Base-by-base conservation (phyloP, 129 eudicot genomes). In the Erigeron canadensis region DNA sequence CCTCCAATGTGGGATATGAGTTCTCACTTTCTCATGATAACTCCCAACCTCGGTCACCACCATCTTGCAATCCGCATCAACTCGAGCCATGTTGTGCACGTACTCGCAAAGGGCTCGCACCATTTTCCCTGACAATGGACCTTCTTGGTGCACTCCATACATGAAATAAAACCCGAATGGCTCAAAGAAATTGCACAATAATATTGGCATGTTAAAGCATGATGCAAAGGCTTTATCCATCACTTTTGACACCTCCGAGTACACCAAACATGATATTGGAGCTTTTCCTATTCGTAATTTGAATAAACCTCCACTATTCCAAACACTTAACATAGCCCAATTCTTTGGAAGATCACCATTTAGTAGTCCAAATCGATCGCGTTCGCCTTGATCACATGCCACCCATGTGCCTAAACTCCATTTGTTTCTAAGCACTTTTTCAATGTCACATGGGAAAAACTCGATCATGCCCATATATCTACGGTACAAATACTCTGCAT, bases 251-350 rank as follows among this genome's bases (percentile, higher is more conserved):
- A 70, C 70, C 69, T 77, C 63, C 0, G 74, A 69, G 67, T 81
- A 80, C 15, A 75, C 16, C 59, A 77, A 73, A 64, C 87, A 83
- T 12, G 84, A 73, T 34, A 57, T 48, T n/a, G 82, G 80, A 17
- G 81, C 72, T 48, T 78, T 78, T 83, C 81, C 87, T 9, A 77
- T 67, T 61, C 84, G 79, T 13, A 86, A 12, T 44, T 80, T 86
- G 69, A 86, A 86, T 45, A 86, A 16, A 5, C 75, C 84, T 17
- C 85, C 85, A 19, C 91, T 80, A 43, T 86, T 76, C 91, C 91
- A 86, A 70, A 83, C 91, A n/a, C 87, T 86, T 13, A 83, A 55
- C 82, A 86, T 78, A n/a, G 87, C 91, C 91, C 91, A 86, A 38
- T 77, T 83, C 4, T 70, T 34, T 8, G 90, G 90, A 3, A 80